Evolutionary conservation across 2,329 filamentous ascomycete species (phyloP), one percentile per base, ranked within the genome.

Genomic region (Myriosclerotinia scirpicola): DNA sequence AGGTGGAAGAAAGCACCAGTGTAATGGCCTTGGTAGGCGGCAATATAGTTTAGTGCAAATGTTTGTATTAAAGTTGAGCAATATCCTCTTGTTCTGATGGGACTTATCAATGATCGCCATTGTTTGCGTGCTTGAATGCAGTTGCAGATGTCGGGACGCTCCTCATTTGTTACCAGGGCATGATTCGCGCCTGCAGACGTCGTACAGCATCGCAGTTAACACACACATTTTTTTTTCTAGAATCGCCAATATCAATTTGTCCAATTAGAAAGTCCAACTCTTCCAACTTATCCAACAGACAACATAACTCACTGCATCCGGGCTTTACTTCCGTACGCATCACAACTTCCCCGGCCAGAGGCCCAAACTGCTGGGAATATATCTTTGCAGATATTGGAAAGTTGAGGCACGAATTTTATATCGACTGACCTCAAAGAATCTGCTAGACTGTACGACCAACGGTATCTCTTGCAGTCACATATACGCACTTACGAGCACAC

Each of bases 71-170:
- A 66, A 66, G 64, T 54, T 40, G 55, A 53, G 52, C 46, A 34
- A 53, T 14, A 66, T 52, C 64, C 64, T 60, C 54, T 54, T 50
- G 44, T 46, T 59, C 36, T 50, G n/a, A 65, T 65, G 6, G 42
- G 61, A 61, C 38, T 50, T 26, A 44, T 60, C n/a, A 65, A 53
- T 60, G 64, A 65, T 65, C 64, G 36, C 64, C 64, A 12, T 65
- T 38, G 9, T 65, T 61, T 52, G 46, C 30, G 64, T 66, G 64
- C 48, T 61, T 54, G 50, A 46, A 54, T 53, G 55, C 42, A 58
- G 64, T 65, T 66, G 64, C 55, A 66, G 55, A 53, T 66, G 64
- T 66, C 64, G 64, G 64, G 64, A 66, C 64, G 46, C 64, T 66
- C 38, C 64, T 66, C 46, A 66, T 66, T 66, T 66, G 64, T 44